Percentiles rank a stretch among this genome's conserved stretches.
Evolutionary conservation across 495 filamentous ascomycete species (phyloP).

Genomic region (Pyrenula massariospora): DNA sequence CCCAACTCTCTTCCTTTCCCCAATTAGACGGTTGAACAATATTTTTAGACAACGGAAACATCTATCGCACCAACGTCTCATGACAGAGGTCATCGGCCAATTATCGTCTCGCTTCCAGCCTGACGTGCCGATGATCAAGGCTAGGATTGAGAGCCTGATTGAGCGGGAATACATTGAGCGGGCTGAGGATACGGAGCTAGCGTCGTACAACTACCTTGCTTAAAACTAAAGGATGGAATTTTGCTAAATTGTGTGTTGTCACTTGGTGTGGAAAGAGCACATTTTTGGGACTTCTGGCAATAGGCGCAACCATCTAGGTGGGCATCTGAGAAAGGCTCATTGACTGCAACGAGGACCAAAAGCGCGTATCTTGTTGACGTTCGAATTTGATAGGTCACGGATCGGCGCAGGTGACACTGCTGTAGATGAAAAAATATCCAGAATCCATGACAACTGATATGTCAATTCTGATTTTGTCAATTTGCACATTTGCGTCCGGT

Average conservation of each 20-base stretch:
- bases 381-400: not conserved
- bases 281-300: too few species aligned
- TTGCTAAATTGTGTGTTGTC: not conserved
- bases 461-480: too few species aligned
- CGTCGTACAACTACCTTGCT: constrained; percentile 72
- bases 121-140: constrained; percentile 84
- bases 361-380: not conserved
- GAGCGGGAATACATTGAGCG: constrained; percentile 91
- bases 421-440: too few species aligned
- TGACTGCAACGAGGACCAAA: too few species aligned
- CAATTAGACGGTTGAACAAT: constrained; percentile 3
- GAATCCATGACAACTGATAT: too few species aligned
- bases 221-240: constrained; percentile 12
- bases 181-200: constrained; percentile 51
- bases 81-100: constrained; percentile 75
- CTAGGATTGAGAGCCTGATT: constrained; percentile 85
- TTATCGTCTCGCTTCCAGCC: constrained; percentile 73
- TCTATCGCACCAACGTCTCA: constrained; percentile 66
- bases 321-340: too few species aligned
- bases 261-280: not conserved
- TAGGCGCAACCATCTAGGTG: too few species aligned
- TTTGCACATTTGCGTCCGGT: too few species aligned
- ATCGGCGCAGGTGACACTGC: not conserved
- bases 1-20: not conserved
- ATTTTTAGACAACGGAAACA: constrained; percentile 72